Evolutionary conservation across 1,139 yeast genomes (phyloP).

Genomic region (Cylindricascospora bacillispora): DNA sequence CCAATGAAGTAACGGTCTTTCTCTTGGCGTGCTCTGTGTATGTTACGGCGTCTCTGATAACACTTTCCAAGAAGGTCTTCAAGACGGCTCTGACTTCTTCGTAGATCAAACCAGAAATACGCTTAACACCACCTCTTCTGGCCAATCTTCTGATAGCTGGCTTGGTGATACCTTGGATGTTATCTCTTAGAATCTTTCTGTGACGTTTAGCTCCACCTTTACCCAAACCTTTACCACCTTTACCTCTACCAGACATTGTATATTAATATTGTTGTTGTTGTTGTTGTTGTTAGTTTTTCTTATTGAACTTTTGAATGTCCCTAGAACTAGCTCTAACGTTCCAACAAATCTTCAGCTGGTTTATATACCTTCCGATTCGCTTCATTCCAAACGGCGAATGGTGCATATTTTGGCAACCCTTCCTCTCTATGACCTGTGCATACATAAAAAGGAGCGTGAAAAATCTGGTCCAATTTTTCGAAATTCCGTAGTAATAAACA

Average conservation of each 20-base stretch:
- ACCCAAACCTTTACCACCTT: constrained; percentile 99
- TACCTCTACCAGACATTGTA: constrained; percentile 97
- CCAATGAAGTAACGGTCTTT: constrained; percentile 98
- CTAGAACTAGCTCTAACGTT: too few species aligned
- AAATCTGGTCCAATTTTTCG: too few species aligned
- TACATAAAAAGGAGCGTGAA: too few species aligned
- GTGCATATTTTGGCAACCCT: too few species aligned
- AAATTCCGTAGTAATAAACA: too few species aligned
- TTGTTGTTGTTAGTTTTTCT: constrained; percentile 6
- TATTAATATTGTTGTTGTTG: constrained; percentile 12
- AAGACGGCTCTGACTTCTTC: constrained; percentile 98
- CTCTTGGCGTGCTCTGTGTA: constrained; percentile 99
- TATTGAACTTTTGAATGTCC: too few species aligned
- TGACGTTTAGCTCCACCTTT: constrained; percentile 99
- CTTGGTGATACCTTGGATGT: constrained; percentile 99
- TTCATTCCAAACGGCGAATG: too few species aligned
- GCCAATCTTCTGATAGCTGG: constrained; percentile 99
- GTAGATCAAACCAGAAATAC: constrained; percentile 96
- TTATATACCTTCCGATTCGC: background rate
- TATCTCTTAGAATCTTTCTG: constrained; percentile 98
- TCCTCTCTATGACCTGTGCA: too few species aligned
- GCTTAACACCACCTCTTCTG: constrained; percentile 99
- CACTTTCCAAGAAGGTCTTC: constrained; percentile 91
- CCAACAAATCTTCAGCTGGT: background rate
- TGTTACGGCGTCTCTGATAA: constrained; percentile 97